phyloP scores from a whole-genome alignment of 2,329 filamentous ascomycete species.

The Diaporthe sp. region DNA sequence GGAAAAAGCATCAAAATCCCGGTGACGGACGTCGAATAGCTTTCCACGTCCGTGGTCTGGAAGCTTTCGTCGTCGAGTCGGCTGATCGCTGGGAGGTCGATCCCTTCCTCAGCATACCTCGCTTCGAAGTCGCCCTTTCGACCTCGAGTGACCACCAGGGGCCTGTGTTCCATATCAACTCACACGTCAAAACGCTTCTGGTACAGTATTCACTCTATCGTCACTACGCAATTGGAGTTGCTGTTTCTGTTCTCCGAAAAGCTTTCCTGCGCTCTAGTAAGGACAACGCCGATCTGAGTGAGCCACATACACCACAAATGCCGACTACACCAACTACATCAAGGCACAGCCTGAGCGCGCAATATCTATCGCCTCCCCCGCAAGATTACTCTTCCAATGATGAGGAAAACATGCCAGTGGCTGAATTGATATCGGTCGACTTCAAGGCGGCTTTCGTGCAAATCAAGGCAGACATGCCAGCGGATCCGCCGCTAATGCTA shows the following conservation, averaged over 20 bases:
- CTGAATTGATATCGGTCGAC: slow-evolving; percentile 84
- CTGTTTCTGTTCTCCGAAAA: slow-evolving; percentile 78
- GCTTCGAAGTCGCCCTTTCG: slow-evolving; percentile 87
- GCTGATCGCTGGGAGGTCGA: slow-evolving; percentile 87
- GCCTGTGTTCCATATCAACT: slow-evolving; percentile 88
- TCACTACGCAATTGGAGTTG: slow-evolving; percentile 90
- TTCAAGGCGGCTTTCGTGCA: slow-evolving; percentile 86
- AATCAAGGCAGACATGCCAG: slow-evolving; percentile 88
- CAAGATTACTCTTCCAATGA: slow-evolving; percentile 51
- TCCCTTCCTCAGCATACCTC: slow-evolving; percentile 86
- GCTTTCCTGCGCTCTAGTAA: slow-evolving; percentile 71
- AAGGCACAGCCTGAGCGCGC: slow-evolving; percentile 24
- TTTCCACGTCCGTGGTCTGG: slow-evolving; percentile 84
- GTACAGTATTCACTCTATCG: slow-evolving; percentile 93
- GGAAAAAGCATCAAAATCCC: slow-evolving; percentile 66
- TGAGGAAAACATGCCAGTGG: slow-evolving; percentile 50
- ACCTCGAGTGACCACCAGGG: slow-evolving; percentile 89
- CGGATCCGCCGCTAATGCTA: slow-evolving; percentile 91
- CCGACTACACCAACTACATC: slow-evolving; percentile 44
- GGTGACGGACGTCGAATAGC: slow-evolving; percentile 86
- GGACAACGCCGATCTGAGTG: slow-evolving; percentile 50
- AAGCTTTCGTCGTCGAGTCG: slow-evolving; percentile 91
- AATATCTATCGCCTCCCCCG: slow-evolving; percentile 55
- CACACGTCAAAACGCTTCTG: slow-evolving; percentile 81
- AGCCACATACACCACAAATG: slow-evolving; percentile 43